Percentiles rank a stretch among this genome's conserved stretches.
phyloP scores from a whole-genome alignment of 2,329 filamentous ascomycete genomes.

The Leptographium wingfieldii region DNA sequence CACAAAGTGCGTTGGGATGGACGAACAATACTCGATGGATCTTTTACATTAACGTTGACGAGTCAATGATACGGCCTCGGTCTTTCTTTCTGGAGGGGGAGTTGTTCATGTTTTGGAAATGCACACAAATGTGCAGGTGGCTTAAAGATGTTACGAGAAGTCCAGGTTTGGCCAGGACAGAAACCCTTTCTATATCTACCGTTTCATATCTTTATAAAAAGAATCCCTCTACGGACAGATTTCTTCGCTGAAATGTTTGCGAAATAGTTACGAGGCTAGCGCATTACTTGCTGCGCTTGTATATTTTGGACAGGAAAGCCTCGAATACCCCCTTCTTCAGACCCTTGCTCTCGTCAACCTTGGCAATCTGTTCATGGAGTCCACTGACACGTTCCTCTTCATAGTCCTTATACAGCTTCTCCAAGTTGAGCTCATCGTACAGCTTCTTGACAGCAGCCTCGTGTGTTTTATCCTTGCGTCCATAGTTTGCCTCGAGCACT shows the following conservation, averaged over 20 bases:
- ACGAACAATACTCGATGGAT: background rate
- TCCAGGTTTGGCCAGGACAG: background rate
- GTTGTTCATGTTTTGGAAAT: background rate
- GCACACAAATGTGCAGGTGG: background rate
- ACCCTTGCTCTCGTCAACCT: conserved; percentile 75
- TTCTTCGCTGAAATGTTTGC: background rate
- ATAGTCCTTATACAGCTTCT: conserved; percentile 74
- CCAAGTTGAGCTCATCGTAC: conserved; percentile 73
- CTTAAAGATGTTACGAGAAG: background rate
- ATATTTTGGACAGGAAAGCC: conserved; percentile 87
- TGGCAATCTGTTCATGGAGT: conserved; percentile 60
- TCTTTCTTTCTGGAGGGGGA: background rate
- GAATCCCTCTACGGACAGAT: background rate
- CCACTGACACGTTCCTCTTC: conserved; percentile 80
- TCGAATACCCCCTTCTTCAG: conserved; percentile 87
- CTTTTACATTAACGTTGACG: no score
- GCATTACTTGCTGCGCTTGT: conserved; percentile 84
- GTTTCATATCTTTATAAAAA: background rate
- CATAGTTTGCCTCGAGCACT: conserved; percentile 85
- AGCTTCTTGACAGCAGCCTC: conserved; percentile 83
- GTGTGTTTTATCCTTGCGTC: conserved; percentile 71
- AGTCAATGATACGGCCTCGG: no score
- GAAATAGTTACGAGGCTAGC: background rate
- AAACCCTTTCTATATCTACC: background rate
- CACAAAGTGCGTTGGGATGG: background rate